Evolutionary conservation across 148 eudicot genomes (phyloP).

Genomic region (Rhododendron mucronatum): DNA sequence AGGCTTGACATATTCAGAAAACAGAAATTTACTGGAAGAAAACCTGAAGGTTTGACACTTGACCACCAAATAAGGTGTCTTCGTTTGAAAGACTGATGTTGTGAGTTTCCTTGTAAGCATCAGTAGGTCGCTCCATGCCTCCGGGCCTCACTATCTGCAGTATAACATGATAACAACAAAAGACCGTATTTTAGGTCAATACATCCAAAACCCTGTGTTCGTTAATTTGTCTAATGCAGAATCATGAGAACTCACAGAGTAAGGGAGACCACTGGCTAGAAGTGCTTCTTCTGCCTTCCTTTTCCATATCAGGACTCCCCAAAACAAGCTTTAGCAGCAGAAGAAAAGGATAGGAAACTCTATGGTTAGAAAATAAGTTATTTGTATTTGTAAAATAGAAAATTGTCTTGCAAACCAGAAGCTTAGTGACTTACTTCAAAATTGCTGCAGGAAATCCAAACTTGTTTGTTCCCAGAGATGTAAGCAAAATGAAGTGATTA

Average conservation of each 20-base stretch:
- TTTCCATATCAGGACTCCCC: constrained; percentile 94
- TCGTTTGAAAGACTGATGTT: constrained; percentile 60
- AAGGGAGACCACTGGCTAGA: constrained; percentile 86
- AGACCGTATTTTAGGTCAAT: background rate
- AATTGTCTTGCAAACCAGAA: constrained; percentile 6
- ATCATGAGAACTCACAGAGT: constrained; percentile 58
- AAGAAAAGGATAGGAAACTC: constrained; percentile 6
- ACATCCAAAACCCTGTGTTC: background rate
- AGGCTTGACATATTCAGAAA: background rate
- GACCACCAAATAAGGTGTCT: constrained; percentile 91
- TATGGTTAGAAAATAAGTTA: background rate
- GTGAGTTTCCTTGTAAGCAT: constrained; percentile 84
- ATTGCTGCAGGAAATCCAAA: constrained; percentile 95
- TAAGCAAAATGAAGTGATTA: constrained; percentile 66
- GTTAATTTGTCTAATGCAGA: background rate
- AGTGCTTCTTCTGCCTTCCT: constrained; percentile 91
- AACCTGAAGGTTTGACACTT: constrained; percentile 92
- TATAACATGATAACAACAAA: background rate
- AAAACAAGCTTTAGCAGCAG: constrained; percentile 60
- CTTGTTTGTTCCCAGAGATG: constrained; percentile 87
- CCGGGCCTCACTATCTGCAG: constrained; percentile 94
- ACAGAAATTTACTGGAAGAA: constrained; percentile 1
- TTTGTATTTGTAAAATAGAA: background rate
- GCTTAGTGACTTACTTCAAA: constrained; percentile 55
- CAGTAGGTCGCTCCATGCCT: constrained; percentile 96